Evolutionary conservation across 495 filamentous ascomycete species (phyloP).

Genomic region (Aspergillus hancockii): DNA sequence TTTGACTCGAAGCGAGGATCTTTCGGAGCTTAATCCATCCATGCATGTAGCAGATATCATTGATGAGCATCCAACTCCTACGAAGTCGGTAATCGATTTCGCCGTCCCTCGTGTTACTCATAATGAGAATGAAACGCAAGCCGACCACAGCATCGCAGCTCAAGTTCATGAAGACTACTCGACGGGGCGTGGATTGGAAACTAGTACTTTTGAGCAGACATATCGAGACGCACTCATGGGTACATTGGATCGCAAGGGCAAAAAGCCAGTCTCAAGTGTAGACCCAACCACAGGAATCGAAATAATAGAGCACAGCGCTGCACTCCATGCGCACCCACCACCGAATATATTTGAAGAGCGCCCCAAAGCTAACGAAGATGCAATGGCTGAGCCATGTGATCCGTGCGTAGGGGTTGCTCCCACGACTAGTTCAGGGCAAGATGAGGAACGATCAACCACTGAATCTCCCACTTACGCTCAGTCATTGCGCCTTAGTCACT

Average conservation of each 20-base stretch:
- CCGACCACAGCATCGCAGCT: background rate
- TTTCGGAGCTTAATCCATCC: background rate
- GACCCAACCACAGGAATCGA: background rate
- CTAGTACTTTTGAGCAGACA: background rate
- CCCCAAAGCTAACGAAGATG: background rate
- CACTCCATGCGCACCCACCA: background rate
- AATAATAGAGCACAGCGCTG: background rate
- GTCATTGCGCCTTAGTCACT: background rate
- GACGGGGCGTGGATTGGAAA: background rate
- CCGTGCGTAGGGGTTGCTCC: background rate
- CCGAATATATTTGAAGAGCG: background rate
- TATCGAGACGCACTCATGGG: background rate
- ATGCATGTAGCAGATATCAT: background rate
- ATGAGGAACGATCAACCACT: background rate
- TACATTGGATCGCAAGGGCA: constrained; percentile 2
- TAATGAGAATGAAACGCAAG: background rate
- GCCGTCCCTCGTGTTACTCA: background rate
- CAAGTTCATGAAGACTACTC: background rate
- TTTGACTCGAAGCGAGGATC: background rate
- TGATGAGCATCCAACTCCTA: background rate
- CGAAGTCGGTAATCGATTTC: background rate
- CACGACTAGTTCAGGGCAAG: background rate
- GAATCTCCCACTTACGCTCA: constrained; percentile 1
- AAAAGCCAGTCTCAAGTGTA: constrained; percentile 1
- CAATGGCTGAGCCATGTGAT: background rate